Percentiles rank a stretch among this genome's conserved stretches.
These are phyloP conservation scores for Oldenlandia corymbosa DNA, from an alignment of 257 asterid species.

Conservation along the genomic window DNA sequence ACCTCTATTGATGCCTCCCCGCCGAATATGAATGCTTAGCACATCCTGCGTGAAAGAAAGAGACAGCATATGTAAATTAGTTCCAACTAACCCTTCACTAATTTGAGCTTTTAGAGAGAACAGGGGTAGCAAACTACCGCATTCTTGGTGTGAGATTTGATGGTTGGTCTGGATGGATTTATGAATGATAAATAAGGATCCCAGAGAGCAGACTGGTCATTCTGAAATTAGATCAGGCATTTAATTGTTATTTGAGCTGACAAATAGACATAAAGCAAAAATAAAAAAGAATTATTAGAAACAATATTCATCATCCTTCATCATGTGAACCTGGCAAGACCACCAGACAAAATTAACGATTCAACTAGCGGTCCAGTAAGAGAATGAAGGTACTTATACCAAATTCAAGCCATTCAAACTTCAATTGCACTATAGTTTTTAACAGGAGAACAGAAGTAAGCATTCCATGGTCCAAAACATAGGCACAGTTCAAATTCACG, in stretches of 20 bases:
- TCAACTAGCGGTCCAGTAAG: too few relatives aligned
- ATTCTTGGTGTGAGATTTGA: conserved; percentile 65
- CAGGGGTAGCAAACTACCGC: conserved; percentile 36
- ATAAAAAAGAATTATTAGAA: background rate
- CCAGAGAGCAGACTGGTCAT: conserved; percentile 47
- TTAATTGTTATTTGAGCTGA: background rate
- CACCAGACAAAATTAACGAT: background rate
- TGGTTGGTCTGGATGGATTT: conserved; percentile 51
- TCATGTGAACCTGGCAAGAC: background rate
- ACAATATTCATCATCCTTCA: background rate
- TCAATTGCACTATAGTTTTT: background rate
- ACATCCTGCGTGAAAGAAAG: conserved; percentile 51
- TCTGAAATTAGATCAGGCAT: conserved; percentile 31
- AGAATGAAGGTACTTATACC: too few relatives aligned
- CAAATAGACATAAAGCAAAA: background rate
- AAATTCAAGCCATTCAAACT: too few relatives aligned
- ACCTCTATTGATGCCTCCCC: conserved; percentile 72
- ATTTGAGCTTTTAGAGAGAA: conserved; percentile 6
- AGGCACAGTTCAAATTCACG: background rate
- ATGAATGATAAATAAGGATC: conserved; percentile 63
- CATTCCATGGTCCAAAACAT: background rate
- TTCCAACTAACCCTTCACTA: background rate
- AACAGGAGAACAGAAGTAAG: background rate
- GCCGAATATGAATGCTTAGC: conserved; percentile 57
- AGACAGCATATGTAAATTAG: conserved; percentile 8